phyloP scores from a whole-genome alignment of 306 rosid genomes.

The Prunus fruticosa region DNA sequence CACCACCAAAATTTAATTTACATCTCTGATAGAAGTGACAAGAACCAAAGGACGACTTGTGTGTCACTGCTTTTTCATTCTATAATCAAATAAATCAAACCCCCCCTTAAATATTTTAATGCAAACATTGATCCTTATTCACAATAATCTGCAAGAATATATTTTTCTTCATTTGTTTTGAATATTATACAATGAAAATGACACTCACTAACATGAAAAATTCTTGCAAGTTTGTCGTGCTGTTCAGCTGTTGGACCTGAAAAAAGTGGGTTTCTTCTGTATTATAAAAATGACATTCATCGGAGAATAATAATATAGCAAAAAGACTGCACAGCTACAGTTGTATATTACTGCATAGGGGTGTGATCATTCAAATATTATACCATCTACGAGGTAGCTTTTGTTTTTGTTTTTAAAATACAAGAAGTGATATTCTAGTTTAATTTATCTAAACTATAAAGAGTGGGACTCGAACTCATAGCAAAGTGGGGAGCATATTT shows the following conservation, averaged over 20 bases:
- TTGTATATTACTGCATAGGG: not conserved
- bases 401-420: not conserved
- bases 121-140: not conserved
- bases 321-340: not conserved
- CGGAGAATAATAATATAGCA: not conserved
- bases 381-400: not conserved
- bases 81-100: slow-evolving; percentile 18
- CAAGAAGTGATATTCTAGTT: too few species aligned
- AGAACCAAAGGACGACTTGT: slow-evolving; percentile 68
- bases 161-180: not conserved
- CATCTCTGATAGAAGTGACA: slow-evolving; percentile 45
- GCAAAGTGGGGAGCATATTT: fast-evolving
- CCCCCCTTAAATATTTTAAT: slow-evolving; percentile 17
- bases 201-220: slow-evolving; percentile 65
- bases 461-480: fast-evolving
- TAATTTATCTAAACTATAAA: too few species aligned
- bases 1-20: slow-evolving; percentile 3
- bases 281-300: not conserved
- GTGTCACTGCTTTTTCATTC: slow-evolving; percentile 17
- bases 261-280: not conserved
- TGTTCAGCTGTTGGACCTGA: slow-evolving; percentile 21
- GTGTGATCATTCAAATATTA: not conserved
- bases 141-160: not conserved
- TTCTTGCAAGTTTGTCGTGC: slow-evolving; percentile 31
- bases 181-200: slow-evolving; percentile 36